These are phyloP conservation scores for Rhizophora apiculata DNA, from an alignment of 345 rosid species.

Conservation along the genomic window DNA sequence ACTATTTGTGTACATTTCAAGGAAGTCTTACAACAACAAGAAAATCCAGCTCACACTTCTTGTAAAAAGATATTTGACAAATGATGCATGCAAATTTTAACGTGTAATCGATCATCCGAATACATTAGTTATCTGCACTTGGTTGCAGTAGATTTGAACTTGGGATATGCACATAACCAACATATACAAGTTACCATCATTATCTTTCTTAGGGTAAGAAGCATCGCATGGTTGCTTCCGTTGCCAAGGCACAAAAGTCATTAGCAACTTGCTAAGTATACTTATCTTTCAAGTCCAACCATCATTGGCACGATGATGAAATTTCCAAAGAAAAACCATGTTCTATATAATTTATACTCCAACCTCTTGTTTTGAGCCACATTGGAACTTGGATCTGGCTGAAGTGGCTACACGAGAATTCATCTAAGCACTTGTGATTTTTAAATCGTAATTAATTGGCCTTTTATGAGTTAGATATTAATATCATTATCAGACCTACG, in stretches of 20 bases:
- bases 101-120: too few species aligned
- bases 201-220: neutral
- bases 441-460: neutral
- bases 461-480: neutral
- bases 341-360: neutral
- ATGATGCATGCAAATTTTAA: too few species aligned
- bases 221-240: neutral
- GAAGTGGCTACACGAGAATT: neutral
- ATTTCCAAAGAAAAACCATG: slow-evolving; percentile 3
- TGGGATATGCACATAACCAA: too few species aligned
- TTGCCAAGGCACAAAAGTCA: slow-evolving; percentile 13
- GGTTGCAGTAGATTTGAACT: too few species aligned
- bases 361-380: neutral
- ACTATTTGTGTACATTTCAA: too few species aligned
- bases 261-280: slow-evolving; percentile 25
- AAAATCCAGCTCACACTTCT: too few species aligned
- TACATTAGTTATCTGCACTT: too few species aligned
- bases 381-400: too few species aligned
- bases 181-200: too few species aligned
- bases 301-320: slow-evolving; percentile 16
- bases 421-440: neutral
- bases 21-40: too few species aligned
- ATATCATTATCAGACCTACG: slow-evolving; percentile 10
- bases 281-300: slow-evolving; percentile 31
- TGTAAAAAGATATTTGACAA: too few species aligned